A percentile compares a stretch with the other conserved stretches of the same genome.
phyloP scores from a whole-genome alignment of 2,329 filamentous ascomycete genomes.

The Ophiosphaerella korrae region DNA sequence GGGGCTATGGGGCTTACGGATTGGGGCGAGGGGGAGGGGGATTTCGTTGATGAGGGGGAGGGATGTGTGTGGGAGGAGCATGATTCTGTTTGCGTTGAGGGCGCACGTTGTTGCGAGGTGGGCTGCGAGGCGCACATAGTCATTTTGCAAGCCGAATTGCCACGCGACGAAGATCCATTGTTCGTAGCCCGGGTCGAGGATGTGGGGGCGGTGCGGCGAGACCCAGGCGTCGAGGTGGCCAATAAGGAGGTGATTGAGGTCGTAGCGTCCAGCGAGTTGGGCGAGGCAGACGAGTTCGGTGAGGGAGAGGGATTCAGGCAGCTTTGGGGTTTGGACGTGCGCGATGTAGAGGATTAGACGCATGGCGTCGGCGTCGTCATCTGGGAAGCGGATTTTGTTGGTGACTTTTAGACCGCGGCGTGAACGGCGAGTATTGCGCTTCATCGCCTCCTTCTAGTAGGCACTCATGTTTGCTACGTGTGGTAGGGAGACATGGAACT shows the following conservation, averaged over 20 bases:
- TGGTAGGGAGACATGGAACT: constrained; percentile 12
- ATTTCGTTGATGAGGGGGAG: too few relatives aligned
- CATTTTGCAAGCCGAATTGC: constrained; percentile 25
- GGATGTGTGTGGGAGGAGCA: neutral
- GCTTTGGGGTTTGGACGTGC: constrained; percentile 30
- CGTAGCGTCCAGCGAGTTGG: constrained; percentile 34
- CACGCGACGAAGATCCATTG: constrained; percentile 33
- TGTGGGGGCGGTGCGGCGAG: constrained; percentile 4
- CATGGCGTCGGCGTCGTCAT: constrained; percentile 41
- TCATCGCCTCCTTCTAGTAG: constrained; percentile 3
- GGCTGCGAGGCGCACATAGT: neutral
- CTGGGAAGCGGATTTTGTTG: constrained; percentile 28
- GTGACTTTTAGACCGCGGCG: neutral
- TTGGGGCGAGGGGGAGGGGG: neutral
- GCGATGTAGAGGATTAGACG: constrained; percentile 40
- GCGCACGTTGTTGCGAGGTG: neutral
- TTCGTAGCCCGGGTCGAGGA: constrained; percentile 19
- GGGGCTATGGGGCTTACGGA: too few relatives aligned
- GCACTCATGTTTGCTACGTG: constrained; percentile 14
- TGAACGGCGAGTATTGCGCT: neutral
- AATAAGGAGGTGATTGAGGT: constrained; percentile 14
- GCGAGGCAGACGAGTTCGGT: constrained; percentile 32
- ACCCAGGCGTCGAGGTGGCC: constrained; percentile 19
- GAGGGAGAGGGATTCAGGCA: constrained; percentile 32
- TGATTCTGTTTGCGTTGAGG: neutral